Evolutionary conservation across 441 rosid species (phyloP).

Genomic region (Biscutella laevigata): DNA sequence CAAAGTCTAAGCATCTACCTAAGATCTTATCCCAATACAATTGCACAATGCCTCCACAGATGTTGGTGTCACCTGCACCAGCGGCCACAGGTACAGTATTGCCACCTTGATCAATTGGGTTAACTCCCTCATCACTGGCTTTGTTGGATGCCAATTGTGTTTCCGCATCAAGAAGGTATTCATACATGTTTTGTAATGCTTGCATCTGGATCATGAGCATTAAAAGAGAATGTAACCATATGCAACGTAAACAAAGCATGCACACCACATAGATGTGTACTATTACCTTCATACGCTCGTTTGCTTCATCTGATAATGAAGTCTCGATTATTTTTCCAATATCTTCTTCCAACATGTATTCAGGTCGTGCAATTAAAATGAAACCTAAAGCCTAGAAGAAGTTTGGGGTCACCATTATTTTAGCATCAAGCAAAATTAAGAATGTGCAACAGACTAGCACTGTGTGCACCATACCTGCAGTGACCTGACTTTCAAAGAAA

Average conservation of each 20-base stretch:
- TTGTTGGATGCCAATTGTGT: slow-evolving; percentile 78
- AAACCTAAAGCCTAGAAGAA: slow-evolving; percentile 85
- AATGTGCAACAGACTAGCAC: slow-evolving; percentile 14
- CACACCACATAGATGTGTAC: not conserved
- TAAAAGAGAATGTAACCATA: slow-evolving; percentile 26
- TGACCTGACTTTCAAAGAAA: slow-evolving; percentile 78
- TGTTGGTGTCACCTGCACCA: slow-evolving; percentile 99
- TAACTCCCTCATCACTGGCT: slow-evolving; percentile 30
- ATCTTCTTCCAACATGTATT: slow-evolving; percentile 93
- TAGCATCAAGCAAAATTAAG: slow-evolving; percentile 8
- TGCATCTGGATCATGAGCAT: slow-evolving; percentile 62
- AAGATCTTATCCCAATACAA: slow-evolving; percentile 90
- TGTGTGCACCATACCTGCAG: slow-evolving; percentile 64
- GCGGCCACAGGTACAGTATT: slow-evolving; percentile 91
- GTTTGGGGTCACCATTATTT: slow-evolving; percentile 17
- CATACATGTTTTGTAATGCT: slow-evolving; percentile 84
- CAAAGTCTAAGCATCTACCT: slow-evolving; percentile 77
- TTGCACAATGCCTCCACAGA: slow-evolving; percentile 97
- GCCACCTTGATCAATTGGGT: slow-evolving; percentile 45
- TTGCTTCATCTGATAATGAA: slow-evolving; percentile 62
- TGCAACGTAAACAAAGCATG: slow-evolving; percentile 7
- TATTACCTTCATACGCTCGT: slow-evolving; percentile 82
- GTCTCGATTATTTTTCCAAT: slow-evolving; percentile 77
- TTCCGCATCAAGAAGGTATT: slow-evolving; percentile 96
- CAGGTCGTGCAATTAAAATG: slow-evolving; percentile 90